Evolutionary conservation across 73 alveolate genomes (phyloP).

Genomic region (Symbiodinium natans): DNA sequence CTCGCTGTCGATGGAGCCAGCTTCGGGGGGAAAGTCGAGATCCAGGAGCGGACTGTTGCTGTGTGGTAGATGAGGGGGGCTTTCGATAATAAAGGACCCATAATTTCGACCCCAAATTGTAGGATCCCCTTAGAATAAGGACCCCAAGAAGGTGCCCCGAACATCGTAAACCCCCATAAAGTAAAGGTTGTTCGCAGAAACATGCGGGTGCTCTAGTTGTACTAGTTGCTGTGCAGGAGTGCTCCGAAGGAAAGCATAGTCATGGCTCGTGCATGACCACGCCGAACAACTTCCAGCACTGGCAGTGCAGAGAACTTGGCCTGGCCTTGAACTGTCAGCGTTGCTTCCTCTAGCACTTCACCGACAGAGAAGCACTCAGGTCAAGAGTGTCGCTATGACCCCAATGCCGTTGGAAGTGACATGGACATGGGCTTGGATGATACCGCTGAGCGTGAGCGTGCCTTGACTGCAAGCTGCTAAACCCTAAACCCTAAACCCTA

Average conservation of each 20-base stretch:
- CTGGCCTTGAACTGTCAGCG: neutral
- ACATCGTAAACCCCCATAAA: too few species aligned
- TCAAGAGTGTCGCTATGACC: conserved; percentile 70
- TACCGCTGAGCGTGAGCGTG: conserved; percentile 5
- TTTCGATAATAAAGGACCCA: too few species aligned
- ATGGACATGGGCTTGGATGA: conserved; percentile 72
- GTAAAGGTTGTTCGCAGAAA: neutral
- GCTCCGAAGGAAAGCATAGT: conserved; percentile 14
- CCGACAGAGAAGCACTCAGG: neutral
- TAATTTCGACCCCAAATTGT: too few species aligned
- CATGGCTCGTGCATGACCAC: conserved; percentile 71
- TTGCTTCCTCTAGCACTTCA: neutral
- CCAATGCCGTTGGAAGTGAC: conserved; percentile 89
- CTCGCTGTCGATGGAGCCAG: conserved; percentile 18
- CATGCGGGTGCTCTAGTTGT: neutral
- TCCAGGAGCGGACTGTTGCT: conserved; percentile 22
- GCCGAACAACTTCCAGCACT: conserved; percentile 71
- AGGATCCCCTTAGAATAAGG: too few species aligned
- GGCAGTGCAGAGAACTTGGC: conserved; percentile 7
- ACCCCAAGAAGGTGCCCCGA: too few species aligned
- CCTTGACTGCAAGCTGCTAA: neutral
- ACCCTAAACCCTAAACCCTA: too few species aligned
- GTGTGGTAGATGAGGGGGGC: too few species aligned
- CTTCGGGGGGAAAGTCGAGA: conserved; percentile 59
- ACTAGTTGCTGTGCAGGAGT: conserved; percentile 31